A percentile compares a stretch with the other conserved stretches of the same genome.
Evolutionary conservation across 169 alveolate genomes (phyloP).

Genomic region (Plasmodium sp.): DNA sequence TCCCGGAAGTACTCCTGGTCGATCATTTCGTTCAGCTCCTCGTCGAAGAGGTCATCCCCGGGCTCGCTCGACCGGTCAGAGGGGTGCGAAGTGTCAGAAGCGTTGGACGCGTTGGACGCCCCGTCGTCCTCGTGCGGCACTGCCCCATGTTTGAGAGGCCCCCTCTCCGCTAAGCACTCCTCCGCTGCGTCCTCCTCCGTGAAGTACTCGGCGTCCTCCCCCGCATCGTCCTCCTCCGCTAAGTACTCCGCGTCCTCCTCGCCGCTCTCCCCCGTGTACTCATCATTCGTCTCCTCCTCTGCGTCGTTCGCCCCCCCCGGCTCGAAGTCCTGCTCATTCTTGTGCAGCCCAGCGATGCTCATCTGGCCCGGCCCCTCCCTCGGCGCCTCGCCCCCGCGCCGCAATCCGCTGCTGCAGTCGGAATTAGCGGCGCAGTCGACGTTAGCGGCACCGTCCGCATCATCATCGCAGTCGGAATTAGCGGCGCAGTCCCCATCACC

Average conservation of each 20-base stretch:
- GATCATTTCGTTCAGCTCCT: slow-evolving; percentile 59
- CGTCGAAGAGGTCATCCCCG: slow-evolving; percentile 16
- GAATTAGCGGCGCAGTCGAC: neutral
- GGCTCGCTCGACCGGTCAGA: neutral
- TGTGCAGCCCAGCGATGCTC: slow-evolving; percentile 7
- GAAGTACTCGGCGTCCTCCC: too few species aligned
- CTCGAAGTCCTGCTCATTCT: slow-evolving; percentile 9
- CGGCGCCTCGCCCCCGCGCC: neutral
- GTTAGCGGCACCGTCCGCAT: neutral
- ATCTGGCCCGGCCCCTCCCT: neutral
- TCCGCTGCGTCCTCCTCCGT: neutral
- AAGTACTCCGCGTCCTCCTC: neutral
- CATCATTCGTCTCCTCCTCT: too few species aligned
- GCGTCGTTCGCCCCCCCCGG: neutral
- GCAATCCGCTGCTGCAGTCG: neutral
- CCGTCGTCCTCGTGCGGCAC: neutral
- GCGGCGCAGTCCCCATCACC: neutral
- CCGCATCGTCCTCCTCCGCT: neutral
- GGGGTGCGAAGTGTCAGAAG: neutral
- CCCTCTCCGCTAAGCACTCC: neutral
- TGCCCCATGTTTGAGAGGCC: neutral
- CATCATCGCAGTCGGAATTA: neutral
- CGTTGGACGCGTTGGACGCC: neutral
- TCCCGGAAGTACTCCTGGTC: slow-evolving; percentile 59
- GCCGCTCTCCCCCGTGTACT: too few species aligned